Evolutionary conservation across 2,329 filamentous ascomycete genomes (phyloP).

Genomic region (Colletotrichum lupini): DNA sequence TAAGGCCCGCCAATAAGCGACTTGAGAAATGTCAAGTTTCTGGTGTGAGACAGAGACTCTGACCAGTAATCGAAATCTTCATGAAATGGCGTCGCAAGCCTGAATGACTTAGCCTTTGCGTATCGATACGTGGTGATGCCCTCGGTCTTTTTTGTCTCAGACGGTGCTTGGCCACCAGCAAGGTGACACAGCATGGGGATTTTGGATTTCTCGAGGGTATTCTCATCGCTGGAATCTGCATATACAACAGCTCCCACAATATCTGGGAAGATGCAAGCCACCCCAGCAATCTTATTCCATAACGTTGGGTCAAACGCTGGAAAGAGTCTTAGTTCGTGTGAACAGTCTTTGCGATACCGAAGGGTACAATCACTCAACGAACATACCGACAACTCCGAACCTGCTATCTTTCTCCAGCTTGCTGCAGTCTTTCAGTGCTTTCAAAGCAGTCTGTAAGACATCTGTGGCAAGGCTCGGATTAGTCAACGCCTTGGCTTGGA

Average conservation of each 20-base stretch:
- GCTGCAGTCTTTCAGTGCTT: neutral
- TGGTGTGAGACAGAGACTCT: slow-evolving; percentile 73
- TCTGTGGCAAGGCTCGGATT: neutral
- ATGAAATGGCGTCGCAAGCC: slow-evolving; percentile 60
- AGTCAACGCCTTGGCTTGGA: slow-evolving; percentile 42
- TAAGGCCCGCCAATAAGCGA: no score
- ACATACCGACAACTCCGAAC: neutral
- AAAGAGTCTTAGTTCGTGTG: neutral
- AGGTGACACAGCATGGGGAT: no score
- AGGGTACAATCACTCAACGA: neutral
- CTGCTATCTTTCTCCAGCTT: neutral
- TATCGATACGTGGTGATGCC: no score
- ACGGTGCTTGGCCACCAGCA: no score
- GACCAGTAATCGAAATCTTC: slow-evolving; percentile 60
- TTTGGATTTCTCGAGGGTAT: no score
- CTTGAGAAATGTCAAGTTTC: slow-evolving; percentile 56
- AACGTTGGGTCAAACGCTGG: neutral
- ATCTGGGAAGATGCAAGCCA: neutral
- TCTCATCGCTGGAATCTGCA: no score
- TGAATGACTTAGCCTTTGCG: slow-evolving; percentile 40
- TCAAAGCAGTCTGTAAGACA: neutral
- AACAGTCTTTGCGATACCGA: neutral
- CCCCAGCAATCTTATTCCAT: neutral
- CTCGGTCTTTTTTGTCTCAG: no score
- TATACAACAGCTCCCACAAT: no score